A percentile compares a stretch with the other conserved stretches of the same genome.
These are phyloP conservation scores for Mortierella sp. DNA, from an alignment of 371 early-diverging fungal species.

Conservation along the genomic window DNA sequence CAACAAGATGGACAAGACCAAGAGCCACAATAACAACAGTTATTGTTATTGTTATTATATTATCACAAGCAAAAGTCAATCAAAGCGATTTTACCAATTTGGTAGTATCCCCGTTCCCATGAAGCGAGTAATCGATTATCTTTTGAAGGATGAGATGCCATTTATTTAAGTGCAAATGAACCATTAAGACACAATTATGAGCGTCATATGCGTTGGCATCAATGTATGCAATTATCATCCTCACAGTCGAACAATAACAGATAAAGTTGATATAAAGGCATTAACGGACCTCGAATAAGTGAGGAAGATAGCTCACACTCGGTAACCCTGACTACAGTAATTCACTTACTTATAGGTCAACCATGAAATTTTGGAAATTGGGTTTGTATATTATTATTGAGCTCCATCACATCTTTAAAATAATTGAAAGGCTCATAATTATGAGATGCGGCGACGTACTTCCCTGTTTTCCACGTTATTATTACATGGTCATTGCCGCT, in stretches of 20 bases:
- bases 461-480: not conserved
- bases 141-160: not conserved
- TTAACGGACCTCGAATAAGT: too few relatives aligned
- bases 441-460: not conserved
- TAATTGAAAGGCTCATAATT: not conserved
- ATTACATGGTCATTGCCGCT: not conserved
- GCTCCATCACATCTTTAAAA: constrained; percentile 1
- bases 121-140: not conserved
- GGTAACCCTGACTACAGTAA: constrained; percentile 11
- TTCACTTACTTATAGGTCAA: not conserved
- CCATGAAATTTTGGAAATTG: constrained; percentile 1
- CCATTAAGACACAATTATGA: not conserved
- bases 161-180: not conserved
- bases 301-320: not conserved
- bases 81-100: not conserved
- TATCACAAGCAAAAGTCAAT: not conserved
- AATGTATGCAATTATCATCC: too few relatives aligned
- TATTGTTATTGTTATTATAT: not conserved
- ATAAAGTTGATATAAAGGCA: too few relatives aligned
- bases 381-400: not conserved
- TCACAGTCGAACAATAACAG: too few relatives aligned
- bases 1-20: too few relatives aligned
- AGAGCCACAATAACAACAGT: too few relatives aligned
- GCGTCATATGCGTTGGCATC: not conserved
- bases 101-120: not conserved